phyloP scores from a whole-genome alignment of 768 basidiomycete species.

The Leccinum disarticulatum region DNA sequence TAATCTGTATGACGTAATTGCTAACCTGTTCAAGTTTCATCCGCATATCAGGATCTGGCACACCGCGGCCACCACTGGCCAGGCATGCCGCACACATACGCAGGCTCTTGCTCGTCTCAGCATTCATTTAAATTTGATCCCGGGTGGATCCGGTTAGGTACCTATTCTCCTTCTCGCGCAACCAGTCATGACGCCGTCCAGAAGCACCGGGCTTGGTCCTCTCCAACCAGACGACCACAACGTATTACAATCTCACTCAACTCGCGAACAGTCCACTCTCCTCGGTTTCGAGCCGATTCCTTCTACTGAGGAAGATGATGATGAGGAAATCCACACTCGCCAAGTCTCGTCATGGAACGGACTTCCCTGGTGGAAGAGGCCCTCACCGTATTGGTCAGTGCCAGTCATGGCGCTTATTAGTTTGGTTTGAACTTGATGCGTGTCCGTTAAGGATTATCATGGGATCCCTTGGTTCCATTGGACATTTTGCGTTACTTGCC shows the following conservation, averaged over 20 bases:
- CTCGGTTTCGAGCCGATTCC: slow-evolving; percentile 13
- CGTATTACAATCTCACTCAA: slow-evolving; percentile 41
- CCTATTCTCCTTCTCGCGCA: no score
- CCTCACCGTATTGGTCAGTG: slow-evolving; percentile 71
- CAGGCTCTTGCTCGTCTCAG: no score
- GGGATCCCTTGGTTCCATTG: slow-evolving; percentile 54
- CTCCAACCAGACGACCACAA: slow-evolving; percentile 44
- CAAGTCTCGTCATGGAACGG: slow-evolving; percentile 26
- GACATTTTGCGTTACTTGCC: slow-evolving; percentile 56
- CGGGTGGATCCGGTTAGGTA: no score
- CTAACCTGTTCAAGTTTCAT: no score
- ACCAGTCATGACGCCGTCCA: no score
- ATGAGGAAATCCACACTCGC: slow-evolving; percentile 31
- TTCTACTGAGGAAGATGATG: slow-evolving; percentile 8
- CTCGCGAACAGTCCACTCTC: slow-evolving; percentile 39
- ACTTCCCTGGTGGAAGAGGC: slow-evolving; percentile 73
- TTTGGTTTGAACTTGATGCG: neutral
- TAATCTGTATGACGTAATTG: no score
- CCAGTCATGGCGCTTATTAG: neutral
- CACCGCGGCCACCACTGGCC: no score
- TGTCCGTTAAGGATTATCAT: slow-evolving; percentile 52
- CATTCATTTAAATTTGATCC: no score
- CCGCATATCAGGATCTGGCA: no score
- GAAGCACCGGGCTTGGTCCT: slow-evolving; percentile 15
- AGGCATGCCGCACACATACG: no score